A percentile compares a stretch with the other conserved stretches of the same genome.
These are phyloP conservation scores for Chaetomium sp. DNA, from an alignment of 2,329 filamentous ascomycete genomes.

Conservation along the genomic window DNA sequence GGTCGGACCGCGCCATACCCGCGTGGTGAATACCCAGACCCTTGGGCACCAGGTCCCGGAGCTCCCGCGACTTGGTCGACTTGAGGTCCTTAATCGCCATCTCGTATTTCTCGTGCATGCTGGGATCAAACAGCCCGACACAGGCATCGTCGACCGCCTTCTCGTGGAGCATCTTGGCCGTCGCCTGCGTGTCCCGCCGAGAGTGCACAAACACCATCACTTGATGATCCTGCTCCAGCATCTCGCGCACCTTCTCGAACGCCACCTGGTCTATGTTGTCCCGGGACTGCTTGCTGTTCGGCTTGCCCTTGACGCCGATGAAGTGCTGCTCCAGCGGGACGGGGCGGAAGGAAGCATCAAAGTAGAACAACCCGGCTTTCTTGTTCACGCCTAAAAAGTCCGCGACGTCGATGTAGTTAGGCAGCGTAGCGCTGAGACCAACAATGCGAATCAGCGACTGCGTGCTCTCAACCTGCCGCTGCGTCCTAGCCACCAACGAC, in stretches of 20 bases:
- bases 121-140: slow-evolving; percentile 76
- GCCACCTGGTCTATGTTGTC: slow-evolving; percentile 84
- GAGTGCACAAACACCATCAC: slow-evolving; percentile 99
- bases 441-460: slow-evolving; percentile 96
- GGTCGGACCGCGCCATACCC: slow-evolving; percentile 88
- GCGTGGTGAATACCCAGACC: slow-evolving; percentile 95
- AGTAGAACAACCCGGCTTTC: slow-evolving; percentile 89
- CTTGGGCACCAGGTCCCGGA: slow-evolving; percentile 82
- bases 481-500: slow-evolving; percentile 87
- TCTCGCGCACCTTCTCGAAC: slow-evolving; percentile 91
- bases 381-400: slow-evolving; percentile 97
- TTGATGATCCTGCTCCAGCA: slow-evolving; percentile 88
- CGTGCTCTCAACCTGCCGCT: slow-evolving; percentile 95
- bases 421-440: slow-evolving; percentile 88
- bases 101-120: slow-evolving; percentile 70
- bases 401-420: slow-evolving; percentile 94
- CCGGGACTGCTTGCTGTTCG: slow-evolving; percentile 70
- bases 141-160: slow-evolving; percentile 78
- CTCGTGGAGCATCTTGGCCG: slow-evolving; percentile 77
- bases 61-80: slow-evolving; percentile 73
- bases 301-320: slow-evolving; percentile 88
- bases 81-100: slow-evolving; percentile 79
- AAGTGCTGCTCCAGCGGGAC: slow-evolving; percentile 97
- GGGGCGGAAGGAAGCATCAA: slow-evolving; percentile 90
- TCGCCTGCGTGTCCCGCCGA: slow-evolving; percentile 84